Evolutionary conservation across 805 yeast species (phyloP).

Genomic region (Pichia cabralensis): DNA sequence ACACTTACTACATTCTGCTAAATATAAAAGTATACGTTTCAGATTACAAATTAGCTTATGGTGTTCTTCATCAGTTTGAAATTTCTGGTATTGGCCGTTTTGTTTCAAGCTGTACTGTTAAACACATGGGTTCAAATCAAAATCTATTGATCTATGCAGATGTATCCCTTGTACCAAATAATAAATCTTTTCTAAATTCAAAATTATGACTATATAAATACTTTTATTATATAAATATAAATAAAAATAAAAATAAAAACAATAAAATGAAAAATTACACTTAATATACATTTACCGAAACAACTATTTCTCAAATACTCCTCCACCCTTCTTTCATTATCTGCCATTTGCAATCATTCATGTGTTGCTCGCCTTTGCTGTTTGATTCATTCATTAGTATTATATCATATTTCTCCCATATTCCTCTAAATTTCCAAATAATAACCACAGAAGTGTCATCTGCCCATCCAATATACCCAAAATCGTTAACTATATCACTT

Average conservation of each 20-base stretch:
- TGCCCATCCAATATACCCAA: slow-evolving; percentile 63
- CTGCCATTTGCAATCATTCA: too few species aligned
- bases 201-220: too few species aligned
- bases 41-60: slow-evolving; percentile 6
- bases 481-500: slow-evolving; percentile 22
- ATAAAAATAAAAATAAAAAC: background rate
- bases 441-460: slow-evolving; percentile 64
- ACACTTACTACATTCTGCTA: background rate
- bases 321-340: slow-evolving; percentile 68
- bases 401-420: slow-evolving; percentile 82
- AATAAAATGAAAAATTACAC: slow-evolving; percentile 18
- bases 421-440: slow-evolving; percentile 62
- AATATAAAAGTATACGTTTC: slow-evolving; percentile 4
- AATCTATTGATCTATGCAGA: slow-evolving; percentile 6
- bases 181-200: too few species aligned
- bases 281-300: too few species aligned
- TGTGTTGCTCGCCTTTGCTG: slow-evolving; percentile 3
- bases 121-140: slow-evolving; percentile 6
- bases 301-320: too few species aligned
- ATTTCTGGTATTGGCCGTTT: slow-evolving; percentile 7
- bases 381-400: slow-evolving; percentile 29
- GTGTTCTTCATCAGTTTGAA: slow-evolving; percentile 8
- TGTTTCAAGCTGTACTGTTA: slow-evolving; percentile 6
- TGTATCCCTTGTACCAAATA: too few species aligned
- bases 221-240: slow-evolving; percentile 9